Base-by-base conservation (phyloP, 78 protist genomes). In the Corallochytrium limacisporum region DNA sequence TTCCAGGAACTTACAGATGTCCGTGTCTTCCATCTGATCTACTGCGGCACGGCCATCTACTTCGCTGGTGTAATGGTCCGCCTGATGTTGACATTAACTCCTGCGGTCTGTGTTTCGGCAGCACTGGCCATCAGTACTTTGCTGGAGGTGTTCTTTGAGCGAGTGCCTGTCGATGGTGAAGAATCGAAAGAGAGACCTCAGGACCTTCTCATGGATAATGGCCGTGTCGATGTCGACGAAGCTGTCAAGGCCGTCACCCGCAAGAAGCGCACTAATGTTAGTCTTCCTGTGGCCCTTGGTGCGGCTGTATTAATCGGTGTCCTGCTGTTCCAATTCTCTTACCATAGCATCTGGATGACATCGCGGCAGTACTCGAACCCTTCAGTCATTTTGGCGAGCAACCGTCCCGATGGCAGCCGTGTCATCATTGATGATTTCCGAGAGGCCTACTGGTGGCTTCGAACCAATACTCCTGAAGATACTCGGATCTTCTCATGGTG, bases 311-410 rank as follows among this genome's bases (percentile, higher is more conserved):
- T 65, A 3, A 1, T 91, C 9, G 36, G 77, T 16, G 26, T 82
- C 26, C 55, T 92, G 40, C 68, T 93, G 24, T 9, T 76, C 44
- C 81, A 81, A 70, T 95, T 79, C 72, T 61, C 75, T 44, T 40
- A 71, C 69, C 99, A 95, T 84, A 85, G 96, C 75, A 69, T 89
- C 33, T 93, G 97, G 96, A 88, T 85, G 29, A 89, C 98, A n/a
- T n/a, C n/a, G n/a, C n/a, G n/a, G n/a, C n/a, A 97, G 20, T 95
- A 95, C 77, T 92, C 97, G 1, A 90, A 95, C 26, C 99, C 99
- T 15, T 89, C 95, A 22, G 84, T 96, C 35, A 96, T 96, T 24
- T 33, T 94, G 7, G 70, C 89, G 0, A 90, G 92, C 67, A 39
- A 44, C 73, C 56, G 38, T 49, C 32, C 36, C 26, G 88, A 89